Conservation (phyloP, 2,329 filamentous ascomycete genomes). For the Aspergillus fijiensis region DNA sequence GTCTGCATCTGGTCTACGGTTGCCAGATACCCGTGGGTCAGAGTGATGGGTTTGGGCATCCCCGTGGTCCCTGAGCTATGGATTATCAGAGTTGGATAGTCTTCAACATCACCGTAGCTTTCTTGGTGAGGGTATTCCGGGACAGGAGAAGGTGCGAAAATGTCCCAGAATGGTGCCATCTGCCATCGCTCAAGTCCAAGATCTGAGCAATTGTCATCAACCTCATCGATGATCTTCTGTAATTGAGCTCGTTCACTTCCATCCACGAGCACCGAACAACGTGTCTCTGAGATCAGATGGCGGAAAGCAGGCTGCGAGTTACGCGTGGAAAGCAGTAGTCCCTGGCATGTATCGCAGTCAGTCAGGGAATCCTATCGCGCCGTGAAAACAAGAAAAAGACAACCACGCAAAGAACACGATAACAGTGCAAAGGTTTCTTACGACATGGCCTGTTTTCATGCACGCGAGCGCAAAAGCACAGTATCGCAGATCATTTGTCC, state of each 20-base stretch:
- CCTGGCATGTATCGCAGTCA: not conserved
- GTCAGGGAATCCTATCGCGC: too few species aligned
- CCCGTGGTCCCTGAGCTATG: not conserved
- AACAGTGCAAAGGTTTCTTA: not conserved
- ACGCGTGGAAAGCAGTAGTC: constrained; percentile 1
- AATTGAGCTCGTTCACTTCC: not conserved
- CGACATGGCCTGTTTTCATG: constrained; percentile 25
- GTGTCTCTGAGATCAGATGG: not conserved
- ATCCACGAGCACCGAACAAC: constrained; percentile 1
- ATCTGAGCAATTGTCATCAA: not conserved
- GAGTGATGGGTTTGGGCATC: not conserved
- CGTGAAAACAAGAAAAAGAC: too few species aligned
- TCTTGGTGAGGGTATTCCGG: not conserved
- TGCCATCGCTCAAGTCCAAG: not conserved
- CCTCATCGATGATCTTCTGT: not conserved
- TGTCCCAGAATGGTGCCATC: not conserved
- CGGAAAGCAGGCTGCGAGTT: constrained; percentile 4
- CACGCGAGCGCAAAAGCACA: constrained; percentile 23
- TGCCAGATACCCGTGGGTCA: not conserved
- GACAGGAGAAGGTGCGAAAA: not conserved
- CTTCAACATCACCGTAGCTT: too few species aligned
- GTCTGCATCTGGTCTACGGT: not conserved
- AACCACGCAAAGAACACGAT: too few species aligned
- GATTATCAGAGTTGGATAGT: too few species aligned
- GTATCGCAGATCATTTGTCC: constrained; percentile 27